Conservation (phyloP, 345 rosid genomes). For the Linum usitatissimum region DNA sequence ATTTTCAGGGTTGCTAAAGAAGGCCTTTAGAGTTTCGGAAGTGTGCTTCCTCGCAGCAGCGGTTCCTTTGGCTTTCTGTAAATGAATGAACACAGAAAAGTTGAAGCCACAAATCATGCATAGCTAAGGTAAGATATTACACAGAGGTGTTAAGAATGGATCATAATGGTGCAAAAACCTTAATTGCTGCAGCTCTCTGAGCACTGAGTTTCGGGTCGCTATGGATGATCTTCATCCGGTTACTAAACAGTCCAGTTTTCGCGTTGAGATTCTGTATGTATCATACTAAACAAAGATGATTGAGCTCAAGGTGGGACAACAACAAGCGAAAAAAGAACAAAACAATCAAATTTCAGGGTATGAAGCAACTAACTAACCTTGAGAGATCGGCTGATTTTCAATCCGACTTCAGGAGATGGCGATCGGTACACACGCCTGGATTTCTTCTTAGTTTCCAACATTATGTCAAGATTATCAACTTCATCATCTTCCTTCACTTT, state of each 20-base stretch:
- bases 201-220: conserved; percentile 74
- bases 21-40: conserved; percentile 65
- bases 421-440: conserved; percentile 67
- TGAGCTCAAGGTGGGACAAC: conserved; percentile 16
- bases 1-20: conserved; percentile 73
- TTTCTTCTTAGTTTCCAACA: conserved; percentile 43
- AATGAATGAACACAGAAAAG: conserved; percentile 5
- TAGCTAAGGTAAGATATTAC: not conserved
- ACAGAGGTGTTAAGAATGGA: not conserved
- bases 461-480: conserved; percentile 65
- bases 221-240: conserved; percentile 85
- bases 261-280: conserved; percentile 83
- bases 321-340: no score
- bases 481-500: conserved; percentile 72
- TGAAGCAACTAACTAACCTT: conserved; percentile 42
- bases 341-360: no score
- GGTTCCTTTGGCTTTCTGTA: conserved; percentile 79
- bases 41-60: conserved; percentile 71
- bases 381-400: conserved; percentile 65
- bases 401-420: conserved; percentile 68
- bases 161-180: conserved; percentile 31
- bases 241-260: conserved; percentile 83
- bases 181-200: conserved; percentile 83
- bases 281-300: conserved; percentile 37
- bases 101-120: not conserved